Conservation (phyloP, 2,329 filamentous ascomycete genomes). For the Zalaria obscura region DNA sequence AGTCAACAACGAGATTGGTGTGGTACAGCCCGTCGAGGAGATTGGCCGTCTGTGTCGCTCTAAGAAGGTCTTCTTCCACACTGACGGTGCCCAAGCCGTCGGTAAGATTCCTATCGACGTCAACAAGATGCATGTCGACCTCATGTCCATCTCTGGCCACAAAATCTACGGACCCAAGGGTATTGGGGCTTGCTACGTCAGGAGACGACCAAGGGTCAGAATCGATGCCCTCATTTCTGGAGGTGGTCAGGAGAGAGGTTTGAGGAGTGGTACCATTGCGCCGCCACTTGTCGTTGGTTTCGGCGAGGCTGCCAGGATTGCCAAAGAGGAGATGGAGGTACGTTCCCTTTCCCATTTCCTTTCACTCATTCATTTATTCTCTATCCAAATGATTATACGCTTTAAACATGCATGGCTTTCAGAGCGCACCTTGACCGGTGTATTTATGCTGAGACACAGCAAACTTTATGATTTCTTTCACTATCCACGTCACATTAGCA, state of each 20-base stretch:
- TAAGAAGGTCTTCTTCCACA: constrained; percentile 96
- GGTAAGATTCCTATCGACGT: constrained; percentile 96
- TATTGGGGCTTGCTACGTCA: constrained; percentile 89
- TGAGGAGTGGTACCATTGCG: constrained; percentile 86
- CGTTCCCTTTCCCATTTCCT: constrained; percentile 23
- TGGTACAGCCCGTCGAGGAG: constrained; percentile 90
- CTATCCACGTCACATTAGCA: constrained; percentile 13
- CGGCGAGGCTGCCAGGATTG: constrained; percentile 87
- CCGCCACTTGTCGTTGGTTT: constrained; percentile 83
- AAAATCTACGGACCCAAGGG: constrained; percentile 99
- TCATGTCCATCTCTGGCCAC: constrained; percentile 98
- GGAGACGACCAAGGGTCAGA: constrained; percentile 81
- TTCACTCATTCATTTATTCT: constrained; percentile 9
- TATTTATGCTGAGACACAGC: constrained; percentile 42
- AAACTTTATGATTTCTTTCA: constrained; percentile 44
- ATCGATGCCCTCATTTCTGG: constrained; percentile 92
- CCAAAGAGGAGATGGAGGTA: constrained; percentile 81
- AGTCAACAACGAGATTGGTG: constrained; percentile 98
- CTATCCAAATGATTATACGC: constrained; percentile 59
- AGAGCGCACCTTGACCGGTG: constrained; percentile 48
- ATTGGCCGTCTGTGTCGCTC: constrained; percentile 84
- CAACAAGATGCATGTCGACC: constrained; percentile 92
- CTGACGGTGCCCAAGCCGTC: constrained; percentile 91
- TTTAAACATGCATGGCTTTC: constrained; percentile 83
- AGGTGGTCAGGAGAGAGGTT: constrained; percentile 87